These are phyloP conservation scores for Solanum arcanum DNA, from an alignment of 257 asterid genomes.

Conservation along the genomic window DNA sequence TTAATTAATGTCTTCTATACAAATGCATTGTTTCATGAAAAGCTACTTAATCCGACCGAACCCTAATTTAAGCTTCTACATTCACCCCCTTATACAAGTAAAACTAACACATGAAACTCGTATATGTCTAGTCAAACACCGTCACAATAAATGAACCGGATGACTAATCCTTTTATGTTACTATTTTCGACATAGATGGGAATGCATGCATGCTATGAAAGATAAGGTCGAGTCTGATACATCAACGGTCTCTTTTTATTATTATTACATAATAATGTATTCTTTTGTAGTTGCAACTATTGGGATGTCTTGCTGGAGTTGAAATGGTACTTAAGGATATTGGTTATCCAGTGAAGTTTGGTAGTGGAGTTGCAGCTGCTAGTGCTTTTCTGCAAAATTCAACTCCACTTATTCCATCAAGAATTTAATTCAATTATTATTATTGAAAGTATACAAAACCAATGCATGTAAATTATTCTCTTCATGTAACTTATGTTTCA, in stretches of 20 bases:
- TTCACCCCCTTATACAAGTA: not conserved
- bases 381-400: conserved; percentile 69
- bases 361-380: conserved; percentile 94
- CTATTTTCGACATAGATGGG: not conserved
- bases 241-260: not conserved
- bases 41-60: not conserved
- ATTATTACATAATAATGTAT: not conserved
- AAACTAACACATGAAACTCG: not conserved
- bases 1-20: not conserved
- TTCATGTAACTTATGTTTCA: not conserved
- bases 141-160: not conserved
- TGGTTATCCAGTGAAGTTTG: conserved; percentile 85
- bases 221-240: not conserved
- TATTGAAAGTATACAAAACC: not conserved
- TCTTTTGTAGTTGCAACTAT: conserved; percentile 60
- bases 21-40: not conserved
- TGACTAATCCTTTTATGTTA: not conserved
- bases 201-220: not conserved
- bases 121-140: not conserved
- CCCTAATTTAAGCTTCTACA: not conserved
- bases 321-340: conserved; percentile 98
- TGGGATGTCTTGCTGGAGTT: conserved; percentile 97
- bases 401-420: conserved; percentile 87
- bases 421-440: conserved; percentile 43
- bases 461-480: not conserved